Conservation (phyloP, 805 yeast genomes). For the Komagataella ulmi region DNA sequence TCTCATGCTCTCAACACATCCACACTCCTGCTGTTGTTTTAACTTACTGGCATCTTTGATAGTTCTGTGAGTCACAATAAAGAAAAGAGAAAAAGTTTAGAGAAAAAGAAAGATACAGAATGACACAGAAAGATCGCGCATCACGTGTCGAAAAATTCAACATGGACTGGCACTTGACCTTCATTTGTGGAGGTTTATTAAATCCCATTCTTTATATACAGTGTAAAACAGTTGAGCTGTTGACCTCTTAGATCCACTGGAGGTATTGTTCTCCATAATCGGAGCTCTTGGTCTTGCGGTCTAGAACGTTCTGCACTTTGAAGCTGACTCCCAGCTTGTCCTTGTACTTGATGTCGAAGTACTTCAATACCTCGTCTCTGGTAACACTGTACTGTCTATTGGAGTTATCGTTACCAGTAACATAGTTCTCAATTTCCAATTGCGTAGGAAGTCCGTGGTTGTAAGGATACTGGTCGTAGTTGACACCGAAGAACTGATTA, state of each 20-base stretch:
- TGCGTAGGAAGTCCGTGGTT: slow-evolving; percentile 75
- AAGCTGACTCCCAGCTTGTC: slow-evolving; percentile 47
- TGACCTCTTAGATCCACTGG: slow-evolving; percentile 28
- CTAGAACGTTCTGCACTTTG: slow-evolving; percentile 48
- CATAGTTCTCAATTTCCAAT: slow-evolving; percentile 44
- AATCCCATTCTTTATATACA: background rate
- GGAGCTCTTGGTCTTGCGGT: slow-evolving; percentile 38
- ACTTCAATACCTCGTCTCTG: slow-evolving; percentile 48
- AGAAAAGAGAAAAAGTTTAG: background rate
- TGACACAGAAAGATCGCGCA: background rate
- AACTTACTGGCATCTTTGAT: background rate
- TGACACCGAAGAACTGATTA: slow-evolving; percentile 16
- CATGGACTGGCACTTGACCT: background rate
- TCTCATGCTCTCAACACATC: background rate
- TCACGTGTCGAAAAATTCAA: background rate
- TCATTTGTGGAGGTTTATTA: background rate
- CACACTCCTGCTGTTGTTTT: background rate
- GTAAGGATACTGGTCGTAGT: slow-evolving; percentile 35
- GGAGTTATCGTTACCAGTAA: slow-evolving; percentile 59
- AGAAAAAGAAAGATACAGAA: background rate
- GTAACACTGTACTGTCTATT: slow-evolving; percentile 57
- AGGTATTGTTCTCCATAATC: slow-evolving; percentile 24
- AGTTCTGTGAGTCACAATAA: background rate
- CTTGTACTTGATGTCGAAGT: slow-evolving; percentile 38
- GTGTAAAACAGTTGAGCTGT: background rate